Conservation (phyloP, 331 rosid genomes). For the Phaseolus coccineus region DNA sequence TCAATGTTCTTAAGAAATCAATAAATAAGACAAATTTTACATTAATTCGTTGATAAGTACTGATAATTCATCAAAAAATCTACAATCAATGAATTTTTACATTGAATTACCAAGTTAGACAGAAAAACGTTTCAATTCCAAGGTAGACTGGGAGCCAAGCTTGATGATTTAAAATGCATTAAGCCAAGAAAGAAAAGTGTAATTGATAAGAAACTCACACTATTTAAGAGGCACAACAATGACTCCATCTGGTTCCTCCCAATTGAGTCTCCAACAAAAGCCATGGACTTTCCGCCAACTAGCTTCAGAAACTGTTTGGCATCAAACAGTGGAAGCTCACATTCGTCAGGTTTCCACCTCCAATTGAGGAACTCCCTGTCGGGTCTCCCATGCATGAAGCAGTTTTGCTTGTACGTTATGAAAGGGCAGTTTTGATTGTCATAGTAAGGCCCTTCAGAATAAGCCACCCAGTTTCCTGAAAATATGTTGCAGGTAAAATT, state of each 20-base stretch:
- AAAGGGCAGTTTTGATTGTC: conserved; percentile 58
- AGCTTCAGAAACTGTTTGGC: conserved; percentile 66
- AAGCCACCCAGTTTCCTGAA: conserved; percentile 72
- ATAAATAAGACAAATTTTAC: no score
- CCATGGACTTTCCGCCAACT: conserved; percentile 77
- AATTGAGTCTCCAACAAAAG: conserved; percentile 88
- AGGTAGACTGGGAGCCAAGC: no score
- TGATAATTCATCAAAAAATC: no score
- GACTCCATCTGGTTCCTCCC: conserved; percentile 89
- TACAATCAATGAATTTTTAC: no score
- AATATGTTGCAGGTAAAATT: conserved; percentile 61
- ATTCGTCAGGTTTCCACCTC: conserved; percentile 88
- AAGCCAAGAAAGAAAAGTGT: background rate
- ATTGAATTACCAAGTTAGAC: no score
- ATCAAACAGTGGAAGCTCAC: conserved; percentile 78
- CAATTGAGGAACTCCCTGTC: conserved; percentile 69
- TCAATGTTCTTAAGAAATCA: no score
- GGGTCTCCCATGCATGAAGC: conserved; percentile 71
- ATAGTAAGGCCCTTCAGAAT: conserved; percentile 59
- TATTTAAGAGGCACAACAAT: conserved; percentile 70
- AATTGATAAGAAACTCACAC: conserved; percentile 49
- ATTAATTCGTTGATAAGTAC: no score
- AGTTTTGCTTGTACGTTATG: conserved; percentile 65
- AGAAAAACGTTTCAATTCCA: no score
- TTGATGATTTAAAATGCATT: background rate